These are phyloP conservation scores for Raphanus raphanistrum DNA, from an alignment of 345 rosid genomes.

Conservation along the genomic window DNA sequence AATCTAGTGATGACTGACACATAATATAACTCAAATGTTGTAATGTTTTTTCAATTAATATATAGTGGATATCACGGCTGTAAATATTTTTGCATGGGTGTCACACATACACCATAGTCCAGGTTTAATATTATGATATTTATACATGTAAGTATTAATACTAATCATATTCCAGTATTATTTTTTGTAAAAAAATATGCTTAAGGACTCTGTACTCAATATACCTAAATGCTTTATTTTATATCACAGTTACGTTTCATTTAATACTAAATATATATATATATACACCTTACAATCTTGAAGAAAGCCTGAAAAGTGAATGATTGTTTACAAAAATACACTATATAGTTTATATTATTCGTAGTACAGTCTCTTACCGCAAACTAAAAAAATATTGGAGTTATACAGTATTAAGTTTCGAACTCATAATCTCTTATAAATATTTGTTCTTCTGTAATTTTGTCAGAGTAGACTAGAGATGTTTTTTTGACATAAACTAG, in stretches of 20 bases:
- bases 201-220: neutral
- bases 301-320: neutral
- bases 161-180: neutral
- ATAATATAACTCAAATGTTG: too few relatives aligned
- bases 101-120: too few relatives aligned
- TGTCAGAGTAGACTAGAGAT: neutral
- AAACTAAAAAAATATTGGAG: neutral
- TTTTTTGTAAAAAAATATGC: neutral
- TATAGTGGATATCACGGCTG: too few relatives aligned
- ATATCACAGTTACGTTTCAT: neutral
- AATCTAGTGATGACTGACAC: too few relatives aligned
- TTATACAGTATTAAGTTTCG: neutral
- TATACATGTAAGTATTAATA: neutral
- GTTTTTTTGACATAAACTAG: neutral
- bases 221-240: neutral
- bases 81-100: too few relatives aligned
- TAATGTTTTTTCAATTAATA: too few relatives aligned
- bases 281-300: too few relatives aligned
- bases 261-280: neutral
- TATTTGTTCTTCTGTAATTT: neutral
- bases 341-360: neutral
- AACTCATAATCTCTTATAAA: neutral
- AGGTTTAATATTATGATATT: too few relatives aligned
- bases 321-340: neutral
- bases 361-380: neutral